Evolutionary conservation across 371 early-diverging fungal genomes (phyloP), one percentile per base, ranked within the genome.

Genomic region (Mortierella sp.): DNA sequence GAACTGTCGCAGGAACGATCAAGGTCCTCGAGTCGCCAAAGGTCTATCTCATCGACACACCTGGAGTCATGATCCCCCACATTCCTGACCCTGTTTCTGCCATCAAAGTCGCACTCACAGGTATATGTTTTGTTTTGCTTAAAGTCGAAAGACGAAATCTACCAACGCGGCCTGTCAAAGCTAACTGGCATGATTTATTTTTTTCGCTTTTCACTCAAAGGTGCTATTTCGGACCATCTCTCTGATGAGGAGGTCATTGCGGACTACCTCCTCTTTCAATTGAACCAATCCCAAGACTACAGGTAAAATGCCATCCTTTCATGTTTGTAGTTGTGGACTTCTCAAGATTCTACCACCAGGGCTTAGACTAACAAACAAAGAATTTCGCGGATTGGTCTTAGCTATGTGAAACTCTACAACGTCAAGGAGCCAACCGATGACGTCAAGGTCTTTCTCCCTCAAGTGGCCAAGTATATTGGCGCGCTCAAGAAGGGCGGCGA

Each of bases 31-130:
- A 97, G 18, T 91, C 95, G 16, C 99, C 99, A 38, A 89, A 93
- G 6, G 93, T 98, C 2, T 99, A 98, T 87, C 84, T 99, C 32
- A 92, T 97, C 16, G 98, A 98, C 78, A 97, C 97, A 11, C 98
- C 98, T 0, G 98, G 94, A 10, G 96, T 96, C 8, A 96, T 96
- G 97, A 92, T 95, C 38, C 97, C 97, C 1, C 92, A 95, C 77
- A 95, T 96, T 78, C 88, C 93, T 0, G 95, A 96, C 81, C 97
- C 96, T 16, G 81, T 94, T 1, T 90, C 90, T 29, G 94, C 96
- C 65, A 87, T 97, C 76, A 95, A 96, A 72, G 94, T 97, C 0
- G 97, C 97, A 11, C 80, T 97, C 43, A 96, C 97, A 54, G 97
- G 94, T 88, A 88, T 3, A 3, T 41, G 35, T 11, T 7, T 6